Evolutionary conservation across 129 eudicot species (phyloP).

Genomic region (Flaveria ramosissima): DNA sequence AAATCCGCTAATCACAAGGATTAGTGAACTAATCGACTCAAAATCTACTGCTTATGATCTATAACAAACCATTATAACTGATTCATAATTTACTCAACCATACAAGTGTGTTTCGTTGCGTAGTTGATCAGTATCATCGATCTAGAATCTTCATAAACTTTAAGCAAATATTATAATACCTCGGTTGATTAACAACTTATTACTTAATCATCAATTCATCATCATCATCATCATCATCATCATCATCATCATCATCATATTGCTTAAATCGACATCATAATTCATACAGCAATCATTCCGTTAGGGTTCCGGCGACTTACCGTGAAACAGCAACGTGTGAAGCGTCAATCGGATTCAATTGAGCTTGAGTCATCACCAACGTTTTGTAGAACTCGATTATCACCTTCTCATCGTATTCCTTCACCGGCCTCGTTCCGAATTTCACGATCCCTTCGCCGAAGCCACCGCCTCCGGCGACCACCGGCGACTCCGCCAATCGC

Average conservation of each 20-base stretch:
- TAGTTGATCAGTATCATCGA: neutral
- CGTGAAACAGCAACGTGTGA: slow-evolving; percentile 10
- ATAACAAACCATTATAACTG: neutral
- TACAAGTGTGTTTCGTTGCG: neutral
- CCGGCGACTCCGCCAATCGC: slow-evolving; percentile 38
- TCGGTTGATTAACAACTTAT: slow-evolving; percentile 16
- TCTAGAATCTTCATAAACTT: slow-evolving; percentile 12
- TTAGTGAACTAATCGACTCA: no score
- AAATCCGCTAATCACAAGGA: no score
- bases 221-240: neutral
- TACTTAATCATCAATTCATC: neutral
- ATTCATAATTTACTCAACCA: neutral
- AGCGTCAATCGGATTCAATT: slow-evolving; percentile 32
- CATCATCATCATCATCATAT: no score
- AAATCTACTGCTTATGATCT: no score
- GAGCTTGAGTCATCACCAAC: slow-evolving; percentile 39
- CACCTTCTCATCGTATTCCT: slow-evolving; percentile 49
- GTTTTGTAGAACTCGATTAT: slow-evolving; percentile 43
- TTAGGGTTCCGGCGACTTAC: slow-evolving; percentile 11
- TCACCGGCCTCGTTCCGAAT: slow-evolving; percentile 36
- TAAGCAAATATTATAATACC: slow-evolving; percentile 1
- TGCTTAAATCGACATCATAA: no score
- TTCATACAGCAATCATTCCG: slow-evolving; percentile 23
- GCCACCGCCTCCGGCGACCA: slow-evolving; percentile 21
- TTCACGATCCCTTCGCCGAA: slow-evolving; percentile 23